Conservation (phyloP, 768 basidiomycete genomes). For the Candolleomyces efflorescens region DNA sequence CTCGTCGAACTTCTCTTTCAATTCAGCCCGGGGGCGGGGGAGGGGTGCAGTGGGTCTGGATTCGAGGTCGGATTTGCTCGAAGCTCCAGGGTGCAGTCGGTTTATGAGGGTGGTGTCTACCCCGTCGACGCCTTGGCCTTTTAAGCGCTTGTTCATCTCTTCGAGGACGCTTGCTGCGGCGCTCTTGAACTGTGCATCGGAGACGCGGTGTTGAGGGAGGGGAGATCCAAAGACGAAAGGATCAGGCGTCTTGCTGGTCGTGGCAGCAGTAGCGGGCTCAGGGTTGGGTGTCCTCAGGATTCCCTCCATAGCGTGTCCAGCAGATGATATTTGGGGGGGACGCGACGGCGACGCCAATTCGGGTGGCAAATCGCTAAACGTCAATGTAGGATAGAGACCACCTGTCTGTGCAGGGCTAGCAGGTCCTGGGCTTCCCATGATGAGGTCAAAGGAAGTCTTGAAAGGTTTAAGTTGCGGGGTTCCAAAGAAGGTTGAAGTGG, state of each 20-base stretch:
- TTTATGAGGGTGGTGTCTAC: constrained; percentile 43
- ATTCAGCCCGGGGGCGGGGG: constrained; percentile 22
- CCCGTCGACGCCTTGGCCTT: constrained; percentile 48
- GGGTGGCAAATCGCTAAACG: constrained; percentile 27
- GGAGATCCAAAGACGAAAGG: constrained; percentile 82
- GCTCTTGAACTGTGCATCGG: constrained; percentile 61
- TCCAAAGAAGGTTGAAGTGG: constrained; percentile 17
- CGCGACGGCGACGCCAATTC: constrained; percentile 28
- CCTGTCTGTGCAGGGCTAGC: constrained; percentile 9
- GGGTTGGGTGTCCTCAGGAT: constrained; percentile 6
- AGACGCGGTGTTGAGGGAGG: constrained; percentile 54
- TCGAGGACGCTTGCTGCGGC: constrained; percentile 70
- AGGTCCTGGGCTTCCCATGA: constrained; percentile 48
- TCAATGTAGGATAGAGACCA: constrained; percentile 36
- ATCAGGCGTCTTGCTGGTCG: constrained; percentile 18
- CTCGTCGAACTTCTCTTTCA: constrained; percentile 49
- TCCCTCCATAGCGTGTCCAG: background rate
- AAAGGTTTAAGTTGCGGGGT: constrained; percentile 69
- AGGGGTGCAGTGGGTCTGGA: constrained; percentile 26
- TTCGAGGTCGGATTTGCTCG: constrained; percentile 12
- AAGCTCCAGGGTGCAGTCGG: constrained; percentile 30
- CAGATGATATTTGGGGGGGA: constrained; percentile 7
- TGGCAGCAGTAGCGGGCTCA: constrained; percentile 2
- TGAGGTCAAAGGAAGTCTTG: constrained; percentile 64
- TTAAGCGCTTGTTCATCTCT: constrained; percentile 77